Evolutionary conservation across 768 basidiomycete genomes (phyloP).

Genomic region (Tricholoma hemisulphureum): DNA sequence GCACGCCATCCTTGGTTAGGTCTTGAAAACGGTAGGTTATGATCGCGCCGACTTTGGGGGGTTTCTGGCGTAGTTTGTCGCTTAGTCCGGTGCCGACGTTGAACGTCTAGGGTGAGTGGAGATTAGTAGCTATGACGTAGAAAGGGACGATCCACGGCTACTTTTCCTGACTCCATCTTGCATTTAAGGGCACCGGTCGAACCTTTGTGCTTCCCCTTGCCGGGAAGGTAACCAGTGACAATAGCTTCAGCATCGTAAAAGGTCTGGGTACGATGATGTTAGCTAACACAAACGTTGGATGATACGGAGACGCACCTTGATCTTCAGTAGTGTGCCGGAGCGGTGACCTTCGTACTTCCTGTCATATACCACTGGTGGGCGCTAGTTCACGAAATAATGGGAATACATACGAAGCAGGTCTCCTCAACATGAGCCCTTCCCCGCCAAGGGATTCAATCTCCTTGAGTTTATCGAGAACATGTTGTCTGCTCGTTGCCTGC

Average conservation of each 20-base stretch:
- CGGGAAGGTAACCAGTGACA: constrained; percentile 55
- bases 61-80: constrained; percentile 51
- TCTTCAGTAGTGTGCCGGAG: constrained; percentile 49
- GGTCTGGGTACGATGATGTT: constrained; percentile 30
- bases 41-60: constrained; percentile 55
- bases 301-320: constrained; percentile 38
- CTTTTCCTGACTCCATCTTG: constrained; percentile 63
- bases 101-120: constrained; percentile 40
- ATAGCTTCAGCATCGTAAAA: constrained; percentile 62
- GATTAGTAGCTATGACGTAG: neutral
- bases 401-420: constrained; percentile 44
- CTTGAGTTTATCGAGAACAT: constrained; percentile 54
- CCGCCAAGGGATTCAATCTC: constrained; percentile 54
- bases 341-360: constrained; percentile 52
- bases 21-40: constrained; percentile 62
- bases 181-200: constrained; percentile 51
- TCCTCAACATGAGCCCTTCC: constrained; percentile 58
- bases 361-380: neutral
- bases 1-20: constrained; percentile 53
- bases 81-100: constrained; percentile 55
- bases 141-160: constrained; percentile 16
- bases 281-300: neutral
- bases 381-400: neutral
- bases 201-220: constrained; percentile 51
- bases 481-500: constrained; percentile 41